These are phyloP conservation scores for Cantharellus anzutake DNA, from an alignment of 768 basidiomycete species.

Conservation along the genomic window DNA sequence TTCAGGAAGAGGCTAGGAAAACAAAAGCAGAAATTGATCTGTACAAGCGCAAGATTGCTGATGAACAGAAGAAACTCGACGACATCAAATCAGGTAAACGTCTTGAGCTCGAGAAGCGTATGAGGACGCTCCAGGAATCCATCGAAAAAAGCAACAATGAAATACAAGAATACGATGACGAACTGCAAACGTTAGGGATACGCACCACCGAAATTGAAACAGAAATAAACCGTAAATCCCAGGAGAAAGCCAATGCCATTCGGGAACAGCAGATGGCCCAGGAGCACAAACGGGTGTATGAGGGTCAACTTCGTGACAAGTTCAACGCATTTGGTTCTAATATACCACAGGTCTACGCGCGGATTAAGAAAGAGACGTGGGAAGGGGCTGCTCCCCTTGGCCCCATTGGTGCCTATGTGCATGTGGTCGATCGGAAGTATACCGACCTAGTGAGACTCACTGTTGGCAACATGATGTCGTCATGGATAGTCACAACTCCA, in stretches of 20 bases:
- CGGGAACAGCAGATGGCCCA: not conserved
- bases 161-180: not conserved
- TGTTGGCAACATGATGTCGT: constrained; percentile 36
- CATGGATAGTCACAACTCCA: constrained; percentile 57
- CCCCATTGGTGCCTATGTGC: constrained; percentile 65
- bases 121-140: not conserved
- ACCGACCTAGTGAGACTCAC: constrained; percentile 42
- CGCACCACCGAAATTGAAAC: not conserved
- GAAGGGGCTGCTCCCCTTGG: constrained; percentile 60
- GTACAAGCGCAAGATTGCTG: too few relatives aligned
- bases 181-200: not conserved
- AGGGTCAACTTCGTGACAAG: constrained; percentile 10
- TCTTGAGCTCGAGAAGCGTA: not conserved
- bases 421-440: constrained; percentile 52
- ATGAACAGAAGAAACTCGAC: constrained; percentile 22
- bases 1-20: too few relatives aligned
- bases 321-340: constrained; percentile 26
- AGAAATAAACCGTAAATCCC: not conserved
- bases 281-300: not conserved
- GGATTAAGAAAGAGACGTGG: constrained; percentile 35
- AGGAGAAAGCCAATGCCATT: not conserved
- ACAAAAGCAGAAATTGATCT: too few relatives aligned
- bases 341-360: constrained; percentile 30
- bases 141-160: not conserved
- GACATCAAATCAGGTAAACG: constrained; percentile 23